Evolutionary conservation across 2,329 filamentous ascomycete species (phyloP).

Genomic region (Paecilomyces formosus): DNA sequence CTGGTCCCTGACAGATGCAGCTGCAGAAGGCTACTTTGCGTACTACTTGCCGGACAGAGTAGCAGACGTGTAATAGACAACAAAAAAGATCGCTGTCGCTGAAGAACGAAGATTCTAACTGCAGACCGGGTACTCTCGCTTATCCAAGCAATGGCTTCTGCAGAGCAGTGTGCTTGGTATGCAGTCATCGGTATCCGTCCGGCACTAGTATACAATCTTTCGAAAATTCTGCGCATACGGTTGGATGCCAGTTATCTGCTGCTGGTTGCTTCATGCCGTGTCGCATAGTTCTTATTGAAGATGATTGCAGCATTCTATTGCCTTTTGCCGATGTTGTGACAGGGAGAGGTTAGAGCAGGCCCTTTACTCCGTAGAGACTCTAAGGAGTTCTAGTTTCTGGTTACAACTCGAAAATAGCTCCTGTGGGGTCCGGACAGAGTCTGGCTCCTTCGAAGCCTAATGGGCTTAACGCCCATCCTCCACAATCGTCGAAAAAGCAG

Average conservation of each 20-base stretch:
- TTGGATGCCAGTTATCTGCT: neutral
- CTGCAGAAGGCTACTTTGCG: neutral
- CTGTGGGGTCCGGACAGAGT: neutral
- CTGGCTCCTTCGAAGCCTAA: neutral
- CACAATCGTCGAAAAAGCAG: neutral
- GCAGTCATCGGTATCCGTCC: neutral
- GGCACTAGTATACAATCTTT: neutral
- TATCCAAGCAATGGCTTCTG: neutral
- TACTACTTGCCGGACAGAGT: neutral
- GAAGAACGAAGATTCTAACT: neutral
- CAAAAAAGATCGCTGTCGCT: neutral
- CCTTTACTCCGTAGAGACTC: too few relatives aligned
- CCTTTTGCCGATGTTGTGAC: neutral
- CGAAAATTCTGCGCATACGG: neutral
- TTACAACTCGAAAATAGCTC: neutral
- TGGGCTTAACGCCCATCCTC: neutral
- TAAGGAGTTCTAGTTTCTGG: neutral
- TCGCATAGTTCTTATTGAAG: neutral
- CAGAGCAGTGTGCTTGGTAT: neutral
- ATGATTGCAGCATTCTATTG: neutral
- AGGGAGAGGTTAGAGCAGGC: neutral
- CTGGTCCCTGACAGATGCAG: neutral
- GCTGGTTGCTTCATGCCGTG: neutral
- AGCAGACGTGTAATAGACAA: neutral
- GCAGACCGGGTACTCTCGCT: neutral